Evolutionary conservation across 768 basidiomycete species (phyloP).

Genomic region (Russula olivacea): DNA sequence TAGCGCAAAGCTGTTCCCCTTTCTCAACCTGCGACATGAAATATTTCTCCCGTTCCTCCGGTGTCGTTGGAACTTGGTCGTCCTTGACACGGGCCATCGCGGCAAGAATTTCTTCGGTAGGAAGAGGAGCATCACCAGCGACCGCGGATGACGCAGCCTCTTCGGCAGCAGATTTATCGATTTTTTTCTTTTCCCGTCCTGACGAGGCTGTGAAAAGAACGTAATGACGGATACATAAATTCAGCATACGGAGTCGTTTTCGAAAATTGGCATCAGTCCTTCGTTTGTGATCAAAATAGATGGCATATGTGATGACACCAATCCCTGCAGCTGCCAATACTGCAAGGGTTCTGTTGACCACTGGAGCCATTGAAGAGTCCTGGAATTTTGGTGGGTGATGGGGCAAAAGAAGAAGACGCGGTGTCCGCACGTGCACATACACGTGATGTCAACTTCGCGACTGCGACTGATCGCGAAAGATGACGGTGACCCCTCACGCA

Average conservation of each 20-base stretch:
- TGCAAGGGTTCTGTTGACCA: conserved; percentile 35
- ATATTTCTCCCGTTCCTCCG: conserved; percentile 78
- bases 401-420: not conserved
- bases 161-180: conserved; percentile 55
- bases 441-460: conserved; percentile 28
- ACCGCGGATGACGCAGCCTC: conserved; percentile 6
- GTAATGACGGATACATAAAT: not conserved
- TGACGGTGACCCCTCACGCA: too few species aligned
- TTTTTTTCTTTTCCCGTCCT: conserved; percentile 93
- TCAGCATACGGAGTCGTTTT: conserved; percentile 50
- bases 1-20: conserved; percentile 75
- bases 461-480: too few species aligned
- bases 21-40: conserved; percentile 87
- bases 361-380: conserved; percentile 6
- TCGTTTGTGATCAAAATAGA: conserved; percentile 93
- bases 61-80: conserved; percentile 61
- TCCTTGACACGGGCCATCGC: conserved; percentile 61
- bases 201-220: conserved; percentile 9
- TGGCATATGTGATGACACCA: conserved; percentile 72
- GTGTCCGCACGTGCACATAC: not conserved
- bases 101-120: conserved; percentile 50
- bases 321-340: conserved; percentile 39
- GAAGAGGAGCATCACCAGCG: conserved; percentile 31
- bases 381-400: not conserved
- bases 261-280: conserved; percentile 85